These are phyloP conservation scores for Russula olivacea DNA, from an alignment of 768 basidiomycete species.

Conservation along the genomic window DNA sequence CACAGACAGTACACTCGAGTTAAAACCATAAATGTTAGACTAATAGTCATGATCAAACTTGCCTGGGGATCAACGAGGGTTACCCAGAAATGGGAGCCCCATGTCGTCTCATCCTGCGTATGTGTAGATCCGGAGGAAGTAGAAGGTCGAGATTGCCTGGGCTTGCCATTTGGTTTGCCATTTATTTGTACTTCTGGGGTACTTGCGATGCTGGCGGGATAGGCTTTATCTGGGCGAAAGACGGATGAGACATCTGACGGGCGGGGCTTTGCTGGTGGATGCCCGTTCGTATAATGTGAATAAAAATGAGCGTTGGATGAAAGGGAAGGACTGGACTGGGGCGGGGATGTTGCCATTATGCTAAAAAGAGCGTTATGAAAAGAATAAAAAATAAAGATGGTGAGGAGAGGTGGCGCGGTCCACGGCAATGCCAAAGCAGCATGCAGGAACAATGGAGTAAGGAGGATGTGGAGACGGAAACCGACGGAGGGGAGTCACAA, in stretches of 20 bases:
- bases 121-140: constrained; percentile 8
- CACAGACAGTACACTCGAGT: constrained; percentile 37
- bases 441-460: not conserved
- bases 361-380: constrained; percentile 8
- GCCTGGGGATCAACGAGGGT: constrained; percentile 89
- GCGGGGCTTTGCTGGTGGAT: constrained; percentile 1
- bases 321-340: constrained; percentile 20
- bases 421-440: not conserved
- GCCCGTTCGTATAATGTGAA: constrained; percentile 10
- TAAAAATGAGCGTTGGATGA: constrained; percentile 24
- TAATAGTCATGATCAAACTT: constrained; percentile 29
- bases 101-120: constrained; percentile 35
- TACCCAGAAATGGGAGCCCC: constrained; percentile 94
- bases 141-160: constrained; percentile 18
- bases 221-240: constrained; percentile 7
- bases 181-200: constrained; percentile 30
- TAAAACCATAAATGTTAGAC: constrained; percentile 1
- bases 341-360: constrained; percentile 18
- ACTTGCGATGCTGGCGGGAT: constrained; percentile 7
- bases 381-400: not conserved
- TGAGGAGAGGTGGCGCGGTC: constrained; percentile 2
- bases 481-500: not conserved
- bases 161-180: constrained; percentile 29
- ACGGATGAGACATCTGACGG: constrained; percentile 4
- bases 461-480: not conserved